phyloP scores from a whole-genome alignment of 176 grass and related monocot species.

The Triticum aestivum region IWGSC_CS_RefSeq_v2.1 NC_057814.1:181419245-181419744 shows the following conservation, averaged over 20 bases:
- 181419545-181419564: no score
- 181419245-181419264: constrained; percentile 29
- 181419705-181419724: neutral
- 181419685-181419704: neutral
- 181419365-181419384: constrained; percentile 22
- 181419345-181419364: constrained; percentile 28
- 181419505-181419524: neutral
- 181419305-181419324: neutral
- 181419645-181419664: constrained; percentile 6
- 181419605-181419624: neutral
- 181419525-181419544: no score
- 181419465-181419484: neutral
- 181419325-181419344: constrained; percentile 16
- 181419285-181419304: neutral
- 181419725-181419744: constrained; percentile 34
- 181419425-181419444: neutral
- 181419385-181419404: constrained; percentile 35
- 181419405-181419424: neutral
- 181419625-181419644: neutral
- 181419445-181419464: neutral
- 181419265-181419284: neutral
- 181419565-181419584: neutral
- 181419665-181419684: neutral
- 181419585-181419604: neutral
- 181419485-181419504: neutral